Evolutionary conservation across 371 early-diverging fungal genomes (phyloP), one percentile per base, ranked within the genome.

Genomic region (Rhizomucor pusillus): DNA sequence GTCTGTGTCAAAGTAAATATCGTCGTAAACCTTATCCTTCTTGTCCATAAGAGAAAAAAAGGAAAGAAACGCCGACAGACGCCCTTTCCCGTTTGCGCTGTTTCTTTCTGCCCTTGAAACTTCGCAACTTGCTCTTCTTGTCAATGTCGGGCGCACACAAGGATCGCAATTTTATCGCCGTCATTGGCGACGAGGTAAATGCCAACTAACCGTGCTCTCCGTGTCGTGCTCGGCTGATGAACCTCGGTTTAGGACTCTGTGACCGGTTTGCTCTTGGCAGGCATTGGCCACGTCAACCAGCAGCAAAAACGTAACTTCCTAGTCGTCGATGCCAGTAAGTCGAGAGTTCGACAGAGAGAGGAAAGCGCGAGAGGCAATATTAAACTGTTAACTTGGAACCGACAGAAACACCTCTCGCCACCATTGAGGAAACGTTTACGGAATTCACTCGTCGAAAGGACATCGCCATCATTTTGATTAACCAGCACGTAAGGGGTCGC

Each of bases 381-480:
- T 37, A 0, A 35, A 19, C 18, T 20, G 43, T 50, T 5, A n/a
- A 9, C 13, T 16, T 35, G n/a, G n/a, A n/a, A n/a, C n/a, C 5
- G 6, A 5, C 62, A 94, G 94, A 97, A 71, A 97, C 98, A 3
- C 86, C 95, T n/a, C 68, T 94, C 52, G 66, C 85, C 24, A 82
- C 86, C 37, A 89, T 98, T 59, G 96, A 98, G 68, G 93, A 94
- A 66, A 69, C 89, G 11, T 98, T 98, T 68, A 60, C 69, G 14
- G 90, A 90, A 61, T 94, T 93, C 62, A 88, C 89, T n/a, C 80
- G 81, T 62, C 84, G 97, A 54, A 94, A 92, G 77, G 98, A 99
- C 61, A 93, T 99, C 73, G 98, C 97, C 47, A 97, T 99, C 68
- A 87, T 99, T 51, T 69, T 99, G 57, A 96, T 99, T 59, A 99